These are phyloP conservation scores for Solioccasus polychromus DNA, from an alignment of 768 basidiomycete genomes.

Conservation along the genomic window DNA sequence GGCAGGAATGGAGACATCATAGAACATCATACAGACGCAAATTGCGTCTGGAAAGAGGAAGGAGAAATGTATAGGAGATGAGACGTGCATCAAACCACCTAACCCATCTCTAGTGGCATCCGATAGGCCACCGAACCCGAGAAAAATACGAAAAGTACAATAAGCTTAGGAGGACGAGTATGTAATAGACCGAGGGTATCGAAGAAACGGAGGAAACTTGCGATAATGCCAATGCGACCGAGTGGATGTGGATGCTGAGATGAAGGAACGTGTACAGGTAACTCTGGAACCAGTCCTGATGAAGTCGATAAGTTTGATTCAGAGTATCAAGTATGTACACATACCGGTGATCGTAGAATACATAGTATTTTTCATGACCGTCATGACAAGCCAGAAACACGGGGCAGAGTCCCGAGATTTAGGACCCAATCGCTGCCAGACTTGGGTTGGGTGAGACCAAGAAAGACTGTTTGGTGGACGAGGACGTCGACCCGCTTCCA, in stretches of 20 bases:
- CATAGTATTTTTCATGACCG: slow-evolving; percentile 5
- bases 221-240: slow-evolving; percentile 14
- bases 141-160: slow-evolving; percentile 8
- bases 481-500: slow-evolving; percentile 57
- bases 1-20: not conserved
- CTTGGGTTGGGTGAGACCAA: slow-evolving; percentile 43
- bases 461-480: slow-evolving; percentile 50
- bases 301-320: not conserved
- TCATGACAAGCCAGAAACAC: slow-evolving; percentile 8
- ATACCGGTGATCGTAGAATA: slow-evolving; percentile 18
- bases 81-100: slow-evolving; percentile 1
- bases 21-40: slow-evolving; percentile 4
- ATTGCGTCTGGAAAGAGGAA: not conserved
- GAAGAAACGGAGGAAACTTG: slow-evolving; percentile 8
- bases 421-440: slow-evolving; percentile 37
- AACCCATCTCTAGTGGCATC: slow-evolving; percentile 10
- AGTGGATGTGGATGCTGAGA: slow-evolving; percentile 8
- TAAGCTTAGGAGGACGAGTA: slow-evolving; percentile 11
- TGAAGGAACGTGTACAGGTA: slow-evolving; percentile 19
- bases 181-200: slow-evolving; percentile 12
- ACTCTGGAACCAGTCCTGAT: slow-evolving; percentile 23
- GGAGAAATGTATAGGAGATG: not conserved
- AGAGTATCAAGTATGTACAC: not conserved
- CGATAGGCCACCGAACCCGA: slow-evolving; percentile 2
- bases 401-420: slow-evolving; percentile 23